Percentiles rank a stretch among this genome's conserved stretches.
Evolutionary conservation across 306 rosid species (phyloP).

Genomic region (Pyrus bretschneideri): DNA sequence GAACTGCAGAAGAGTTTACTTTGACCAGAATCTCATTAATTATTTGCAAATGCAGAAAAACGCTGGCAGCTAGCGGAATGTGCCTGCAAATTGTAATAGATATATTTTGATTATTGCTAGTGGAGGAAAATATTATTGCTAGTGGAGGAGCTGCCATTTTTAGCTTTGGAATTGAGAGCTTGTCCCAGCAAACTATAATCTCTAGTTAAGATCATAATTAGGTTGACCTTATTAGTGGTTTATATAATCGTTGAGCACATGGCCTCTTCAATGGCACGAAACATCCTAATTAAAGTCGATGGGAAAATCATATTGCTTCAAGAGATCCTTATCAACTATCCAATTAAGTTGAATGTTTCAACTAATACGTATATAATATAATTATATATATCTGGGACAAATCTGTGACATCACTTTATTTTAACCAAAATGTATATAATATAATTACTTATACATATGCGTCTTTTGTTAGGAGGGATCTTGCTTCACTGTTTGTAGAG

Average conservation of each 20-base stretch:
- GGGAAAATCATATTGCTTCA: not conserved
- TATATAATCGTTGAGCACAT: not conserved
- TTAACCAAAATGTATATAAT: no score
- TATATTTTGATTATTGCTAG: not conserved
- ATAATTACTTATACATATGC: no score
- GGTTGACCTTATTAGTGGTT: not conserved
- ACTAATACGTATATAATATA: no score
- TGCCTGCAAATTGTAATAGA: not conserved
- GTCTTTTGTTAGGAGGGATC: no score
- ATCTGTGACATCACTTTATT: no score
- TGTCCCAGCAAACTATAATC: not conserved
- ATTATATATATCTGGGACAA: no score
- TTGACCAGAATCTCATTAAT: constrained; percentile 4
- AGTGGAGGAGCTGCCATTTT: not conserved
- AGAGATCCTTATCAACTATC: not conserved
- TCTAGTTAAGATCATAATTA: not conserved
- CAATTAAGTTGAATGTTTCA: not conserved
- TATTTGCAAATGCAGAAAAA: not conserved
- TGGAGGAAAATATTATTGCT: not conserved
- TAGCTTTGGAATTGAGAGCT: not conserved
- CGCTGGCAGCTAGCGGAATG: not conserved
- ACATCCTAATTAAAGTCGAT: not conserved
- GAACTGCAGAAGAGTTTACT: not conserved
- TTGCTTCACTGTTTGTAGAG: no score
- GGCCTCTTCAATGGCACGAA: not conserved